Conservation (phyloP, 2,329 filamentous ascomycete species). For the Rhynchosporium secalis region DNA sequence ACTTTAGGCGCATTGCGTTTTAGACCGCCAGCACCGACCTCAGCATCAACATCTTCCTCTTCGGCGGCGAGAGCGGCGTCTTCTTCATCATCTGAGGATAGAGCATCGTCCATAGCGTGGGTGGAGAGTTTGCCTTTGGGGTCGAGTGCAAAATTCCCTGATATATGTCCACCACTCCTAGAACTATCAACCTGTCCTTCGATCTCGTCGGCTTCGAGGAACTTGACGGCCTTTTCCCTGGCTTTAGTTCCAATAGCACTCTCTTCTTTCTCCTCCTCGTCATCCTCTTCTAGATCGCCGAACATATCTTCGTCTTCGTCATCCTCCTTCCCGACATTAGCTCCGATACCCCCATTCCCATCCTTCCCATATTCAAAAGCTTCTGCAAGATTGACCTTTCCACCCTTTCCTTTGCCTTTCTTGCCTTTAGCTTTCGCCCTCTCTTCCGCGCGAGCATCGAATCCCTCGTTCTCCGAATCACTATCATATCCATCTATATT, state of each 20-base stretch:
- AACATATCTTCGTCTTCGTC: conserved; percentile 85
- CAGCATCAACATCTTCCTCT: conserved; percentile 79
- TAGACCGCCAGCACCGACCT: conserved; percentile 84
- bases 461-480: conserved; percentile 89
- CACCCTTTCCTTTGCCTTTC: conserved; percentile 38
- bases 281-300: conserved; percentile 64
- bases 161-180: conserved; percentile 69
- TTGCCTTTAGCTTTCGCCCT: conserved; percentile 45
- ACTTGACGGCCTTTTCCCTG: conserved; percentile 64
- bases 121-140: conserved; percentile 48
- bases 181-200: conserved; percentile 76
- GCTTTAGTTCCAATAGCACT: conserved; percentile 50
- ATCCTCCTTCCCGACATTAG: conserved; percentile 42
- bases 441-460: conserved; percentile 70
- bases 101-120: conserved; percentile 43
- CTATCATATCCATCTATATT: conserved; percentile 97
- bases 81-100: conserved; percentile 62
- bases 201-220: conserved; percentile 63
- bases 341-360: conserved; percentile 40
- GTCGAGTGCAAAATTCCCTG: conserved; percentile 60
- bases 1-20: conserved; percentile 93
- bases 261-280: conserved; percentile 48
- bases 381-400: conserved; percentile 51
- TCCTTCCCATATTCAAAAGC: conserved; percentile 54
- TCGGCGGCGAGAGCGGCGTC: conserved; percentile 73